Percentiles rank a stretch among this genome's conserved stretches.
These are phyloP conservation scores for Daldinia decipiens DNA, from an alignment of 495 filamentous ascomycete species.

Conservation along the genomic window DNA sequence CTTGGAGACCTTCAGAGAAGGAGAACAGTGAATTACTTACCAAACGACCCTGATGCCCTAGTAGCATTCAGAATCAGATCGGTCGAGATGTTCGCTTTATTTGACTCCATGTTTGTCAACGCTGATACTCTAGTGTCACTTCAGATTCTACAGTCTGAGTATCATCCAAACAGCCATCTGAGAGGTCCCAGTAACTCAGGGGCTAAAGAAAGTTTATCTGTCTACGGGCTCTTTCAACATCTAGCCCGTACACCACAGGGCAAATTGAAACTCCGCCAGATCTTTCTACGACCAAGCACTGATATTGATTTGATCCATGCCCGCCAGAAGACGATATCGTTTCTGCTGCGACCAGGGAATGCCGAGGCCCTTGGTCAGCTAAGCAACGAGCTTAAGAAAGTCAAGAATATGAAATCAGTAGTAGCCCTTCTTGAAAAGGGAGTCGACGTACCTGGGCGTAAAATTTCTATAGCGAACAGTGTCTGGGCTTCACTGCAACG, in stretches of 20 bases:
- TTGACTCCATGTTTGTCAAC: slow-evolving; percentile 85
- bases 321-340: slow-evolving; percentile 73
- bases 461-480: slow-evolving; percentile 66
- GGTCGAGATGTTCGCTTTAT: slow-evolving; percentile 81
- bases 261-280: slow-evolving; percentile 76
- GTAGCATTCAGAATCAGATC: slow-evolving; percentile 67
- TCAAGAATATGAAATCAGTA: slow-evolving; percentile 81
- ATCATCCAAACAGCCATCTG: slow-evolving; percentile 84
- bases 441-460: slow-evolving; percentile 70
- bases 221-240: slow-evolving; percentile 84
- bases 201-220: slow-evolving; percentile 87
- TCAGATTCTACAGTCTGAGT: slow-evolving; percentile 86
- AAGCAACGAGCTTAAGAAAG: slow-evolving; percentile 70
- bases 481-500: slow-evolving; percentile 75
- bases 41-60: slow-evolving; percentile 61
- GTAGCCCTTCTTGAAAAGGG: slow-evolving; percentile 81
- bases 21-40: slow-evolving; percentile 66
- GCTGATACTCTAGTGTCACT: slow-evolving; percentile 81
- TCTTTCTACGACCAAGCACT: slow-evolving; percentile 84
- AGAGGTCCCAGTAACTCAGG: slow-evolving; percentile 78
- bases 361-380: slow-evolving; percentile 63
- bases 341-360: slow-evolving; percentile 79
- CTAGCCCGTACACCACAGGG: slow-evolving; percentile 87
- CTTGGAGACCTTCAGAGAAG: slow-evolving; percentile 81
- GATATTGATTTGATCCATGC: slow-evolving; percentile 75